phyloP scores from a whole-genome alignment of 805 yeast genomes.

The Myxozyma nipponensis region DNA sequence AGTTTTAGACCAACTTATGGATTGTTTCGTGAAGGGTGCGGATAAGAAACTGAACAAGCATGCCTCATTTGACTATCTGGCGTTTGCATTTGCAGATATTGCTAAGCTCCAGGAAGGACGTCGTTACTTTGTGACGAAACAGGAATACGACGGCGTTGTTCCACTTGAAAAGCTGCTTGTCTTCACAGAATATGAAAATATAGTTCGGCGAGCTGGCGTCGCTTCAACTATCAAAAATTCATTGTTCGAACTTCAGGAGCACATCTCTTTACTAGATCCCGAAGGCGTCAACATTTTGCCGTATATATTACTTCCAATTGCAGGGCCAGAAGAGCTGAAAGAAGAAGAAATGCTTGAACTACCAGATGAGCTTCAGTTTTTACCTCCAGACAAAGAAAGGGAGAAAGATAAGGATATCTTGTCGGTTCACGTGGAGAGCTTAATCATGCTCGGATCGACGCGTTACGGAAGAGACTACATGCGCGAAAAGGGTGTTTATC shows the following conservation, averaged over 20 bases:
- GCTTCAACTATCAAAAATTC: slow-evolving; percentile 90
- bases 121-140: slow-evolving; percentile 67
- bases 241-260: slow-evolving; percentile 72
- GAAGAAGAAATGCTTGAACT: slow-evolving; percentile 82
- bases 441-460: slow-evolving; percentile 75
- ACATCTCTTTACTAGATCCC: slow-evolving; percentile 55
- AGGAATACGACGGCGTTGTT: slow-evolving; percentile 67
- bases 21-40: slow-evolving; percentile 80
- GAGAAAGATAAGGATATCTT: slow-evolving; percentile 66
- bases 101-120: slow-evolving; percentile 64
- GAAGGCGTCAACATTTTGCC: slow-evolving; percentile 71
- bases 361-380: slow-evolving; percentile 81
- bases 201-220: slow-evolving; percentile 83
- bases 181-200: slow-evolving; percentile 74
- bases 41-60: slow-evolving; percentile 65
- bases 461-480: slow-evolving; percentile 66
- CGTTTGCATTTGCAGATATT: slow-evolving; percentile 85
- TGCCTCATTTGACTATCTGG: slow-evolving; percentile 76
- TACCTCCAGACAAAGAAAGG: slow-evolving; percentile 69
- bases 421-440: slow-evolving; percentile 70
- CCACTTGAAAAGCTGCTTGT: slow-evolving; percentile 79
- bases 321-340: slow-evolving; percentile 69
- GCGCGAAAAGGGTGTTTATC: slow-evolving; percentile 79
- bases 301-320: slow-evolving; percentile 74
- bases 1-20: slow-evolving; percentile 75